Percentiles rank a stretch among this genome's conserved stretches.
Conservation (phyloP, 1,284 basidiomycete species). For the Athelia psychrophila region DNA sequence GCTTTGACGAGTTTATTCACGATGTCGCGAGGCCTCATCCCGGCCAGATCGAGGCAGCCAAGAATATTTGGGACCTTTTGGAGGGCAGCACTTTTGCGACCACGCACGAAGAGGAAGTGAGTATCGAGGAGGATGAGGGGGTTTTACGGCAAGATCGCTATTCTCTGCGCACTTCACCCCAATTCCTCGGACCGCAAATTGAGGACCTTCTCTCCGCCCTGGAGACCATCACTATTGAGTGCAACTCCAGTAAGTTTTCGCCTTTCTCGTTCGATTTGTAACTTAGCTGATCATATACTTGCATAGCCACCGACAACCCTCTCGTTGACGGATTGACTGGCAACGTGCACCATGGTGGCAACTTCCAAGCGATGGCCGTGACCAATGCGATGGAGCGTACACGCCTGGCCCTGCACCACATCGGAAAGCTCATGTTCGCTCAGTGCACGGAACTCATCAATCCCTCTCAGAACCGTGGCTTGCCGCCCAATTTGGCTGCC, state of each 20-base stretch:
- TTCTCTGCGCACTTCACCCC: constrained; percentile 74
- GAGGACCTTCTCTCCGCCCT: constrained; percentile 75
- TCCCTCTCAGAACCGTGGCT: constrained; percentile 78
- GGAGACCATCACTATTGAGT: constrained; percentile 68
- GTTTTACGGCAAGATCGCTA: constrained; percentile 75
- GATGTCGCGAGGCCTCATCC: constrained; percentile 80
- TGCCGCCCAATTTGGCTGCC: constrained; percentile 80
- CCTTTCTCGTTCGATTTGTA: constrained; percentile 12
- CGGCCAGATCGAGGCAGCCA: constrained; percentile 79
- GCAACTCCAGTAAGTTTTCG: constrained; percentile 73
- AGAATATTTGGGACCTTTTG: constrained; percentile 66
- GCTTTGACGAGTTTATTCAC: constrained; percentile 82
- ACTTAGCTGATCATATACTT: neutral
- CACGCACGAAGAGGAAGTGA: constrained; percentile 59
- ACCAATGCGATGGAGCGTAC: constrained; percentile 90
- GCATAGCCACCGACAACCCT: constrained; percentile 71
- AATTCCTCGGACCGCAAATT: constrained; percentile 85
- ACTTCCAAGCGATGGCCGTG: constrained; percentile 86
- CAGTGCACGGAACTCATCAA: constrained; percentile 85
- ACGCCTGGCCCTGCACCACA: constrained; percentile 75
- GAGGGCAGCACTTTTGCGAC: constrained; percentile 70
- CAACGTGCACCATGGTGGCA: constrained; percentile 78
- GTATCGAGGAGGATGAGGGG: constrained; percentile 52
- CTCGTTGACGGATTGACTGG: constrained; percentile 67
- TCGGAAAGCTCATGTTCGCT: constrained; percentile 82